phyloP scores from a whole-genome alignment of 2,329 filamentous ascomycete species.

The Eutypella sp. region DNA sequence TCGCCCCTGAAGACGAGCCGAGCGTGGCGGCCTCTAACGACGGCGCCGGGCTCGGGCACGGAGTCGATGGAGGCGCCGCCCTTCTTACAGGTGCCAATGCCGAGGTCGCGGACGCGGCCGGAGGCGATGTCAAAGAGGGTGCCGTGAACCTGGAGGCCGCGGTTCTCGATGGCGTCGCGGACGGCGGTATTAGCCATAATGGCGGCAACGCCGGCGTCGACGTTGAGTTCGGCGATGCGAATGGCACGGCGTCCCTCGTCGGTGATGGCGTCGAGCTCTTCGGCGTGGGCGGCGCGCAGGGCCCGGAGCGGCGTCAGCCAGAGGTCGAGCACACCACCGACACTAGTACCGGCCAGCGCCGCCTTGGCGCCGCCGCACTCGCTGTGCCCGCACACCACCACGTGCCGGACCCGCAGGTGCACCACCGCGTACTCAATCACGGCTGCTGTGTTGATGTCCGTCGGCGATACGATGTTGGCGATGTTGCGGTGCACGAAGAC shows the following conservation, averaged over 20 bases:
- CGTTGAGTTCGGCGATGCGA: slow-evolving; percentile 72
- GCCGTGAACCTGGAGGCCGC: slow-evolving; percentile 72
- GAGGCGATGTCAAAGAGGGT: slow-evolving; percentile 61
- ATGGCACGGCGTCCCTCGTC: slow-evolving; percentile 44
- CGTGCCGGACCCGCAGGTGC: slow-evolving; percentile 65
- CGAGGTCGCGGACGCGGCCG: slow-evolving; percentile 46
- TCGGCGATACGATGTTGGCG: slow-evolving; percentile 72
- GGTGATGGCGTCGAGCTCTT: slow-evolving; percentile 50
- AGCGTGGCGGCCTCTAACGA: slow-evolving; percentile 44
- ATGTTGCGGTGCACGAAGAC: slow-evolving; percentile 91
- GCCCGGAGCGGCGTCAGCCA: slow-evolving; percentile 50
- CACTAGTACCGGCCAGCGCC: slow-evolving; percentile 41
- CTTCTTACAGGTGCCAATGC: slow-evolving; percentile 33
- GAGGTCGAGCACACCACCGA: slow-evolving; percentile 50
- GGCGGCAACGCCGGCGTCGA: slow-evolving; percentile 61
- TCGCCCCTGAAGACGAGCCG: slow-evolving; percentile 44
- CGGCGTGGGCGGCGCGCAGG: slow-evolving; percentile 40
- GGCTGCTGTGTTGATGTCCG: slow-evolving; percentile 68
- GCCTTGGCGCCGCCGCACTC: slow-evolving; percentile 63
- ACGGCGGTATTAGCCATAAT: slow-evolving; percentile 66
- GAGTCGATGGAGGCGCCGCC: slow-evolving; percentile 9
- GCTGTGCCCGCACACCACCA: slow-evolving; percentile 66
- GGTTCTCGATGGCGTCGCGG: slow-evolving; percentile 63
- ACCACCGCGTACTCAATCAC: slow-evolving; percentile 77
- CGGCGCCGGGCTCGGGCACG: slow-evolving; percentile 20